phyloP scores from a whole-genome alignment of 129 eudicot genomes.

The Smallanthus sonchifolius region DNA sequence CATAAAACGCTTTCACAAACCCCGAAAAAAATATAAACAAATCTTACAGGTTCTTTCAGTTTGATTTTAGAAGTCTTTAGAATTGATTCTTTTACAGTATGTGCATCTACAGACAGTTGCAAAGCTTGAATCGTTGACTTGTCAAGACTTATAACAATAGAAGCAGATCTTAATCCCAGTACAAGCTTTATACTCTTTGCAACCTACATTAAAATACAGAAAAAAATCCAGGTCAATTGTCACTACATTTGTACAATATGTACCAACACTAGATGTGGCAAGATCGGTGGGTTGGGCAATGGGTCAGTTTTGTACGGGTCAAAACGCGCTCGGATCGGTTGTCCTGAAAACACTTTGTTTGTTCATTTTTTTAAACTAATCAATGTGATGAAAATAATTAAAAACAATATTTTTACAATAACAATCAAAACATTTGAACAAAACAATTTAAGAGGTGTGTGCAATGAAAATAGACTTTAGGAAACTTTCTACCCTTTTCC shows the following conservation, averaged over 20 bases:
- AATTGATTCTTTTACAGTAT: slow-evolving; percentile 66
- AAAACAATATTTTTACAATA: neutral
- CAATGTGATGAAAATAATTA: neutral
- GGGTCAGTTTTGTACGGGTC: neutral
- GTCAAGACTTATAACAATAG: slow-evolving; percentile 65
- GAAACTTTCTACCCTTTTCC: neutral
- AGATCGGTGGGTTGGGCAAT: neutral
- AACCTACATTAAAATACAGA: slow-evolving; percentile 41
- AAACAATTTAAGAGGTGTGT: neutral
- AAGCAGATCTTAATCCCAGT: slow-evolving; percentile 56
- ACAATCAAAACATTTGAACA: neutral
- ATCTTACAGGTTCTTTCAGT: slow-evolving; percentile 55
- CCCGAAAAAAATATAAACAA: neutral
- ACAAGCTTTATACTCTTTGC: slow-evolving; percentile 81
- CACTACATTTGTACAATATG: neutral
- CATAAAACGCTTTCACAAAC: neutral
- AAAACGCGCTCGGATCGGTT: neutral
- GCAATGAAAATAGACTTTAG: neutral
- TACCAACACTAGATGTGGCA: neutral
- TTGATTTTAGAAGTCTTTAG: slow-evolving; percentile 51
- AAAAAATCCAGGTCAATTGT: slow-evolving; percentile 1
- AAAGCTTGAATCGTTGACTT: slow-evolving; percentile 55
- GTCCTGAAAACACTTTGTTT: neutral
- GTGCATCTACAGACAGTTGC: slow-evolving; percentile 56
- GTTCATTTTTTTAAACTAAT: neutral